Base-by-base conservation (phyloP, 1,139 yeast genomes). In the Tardiomyces blankii region DNA sequence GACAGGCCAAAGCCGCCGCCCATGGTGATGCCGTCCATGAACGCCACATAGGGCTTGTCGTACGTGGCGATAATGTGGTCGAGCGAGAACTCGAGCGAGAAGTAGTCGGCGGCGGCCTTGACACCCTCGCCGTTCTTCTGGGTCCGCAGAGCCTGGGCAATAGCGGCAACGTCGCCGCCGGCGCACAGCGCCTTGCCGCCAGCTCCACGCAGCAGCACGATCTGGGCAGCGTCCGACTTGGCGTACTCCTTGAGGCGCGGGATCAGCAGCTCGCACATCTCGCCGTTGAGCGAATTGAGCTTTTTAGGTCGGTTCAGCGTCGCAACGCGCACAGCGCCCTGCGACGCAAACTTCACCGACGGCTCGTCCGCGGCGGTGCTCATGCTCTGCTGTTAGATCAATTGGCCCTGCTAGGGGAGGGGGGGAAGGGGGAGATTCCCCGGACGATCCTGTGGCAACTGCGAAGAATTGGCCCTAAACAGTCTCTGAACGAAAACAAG, bases 1-100 rank as follows among this genome's bases (percentile, higher is more conserved):
- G 91, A 74, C 47, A 91, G 70, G 2, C 98, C 98, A 40, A 87
- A 95, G 56, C 98, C 98, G 46, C 98, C 98, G 47, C 98, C 98
- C 96, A 91, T 87, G 38, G 93, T 87, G 58, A 91, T 87, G 28
- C 97, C 97, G 60, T 91, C 82, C 80, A 85, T 82, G 41, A 88
- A 61, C 0, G 95, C 73, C 18, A 91, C 80, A 53, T 84, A 75
- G 1, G 98, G 97, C 67, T 88, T 91, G 49, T 81, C 72, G 60
- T 78, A 87, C 14, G 93, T 81, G 16, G 95, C 82, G 54, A 89
- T 72, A 48, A 82, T 70, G 59, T 82, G 86, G 67, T 91, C 82
- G 60, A 91, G 69, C 51, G 81, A 78, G 68, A 91, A 91, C 66
- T 91, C 98, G 50, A 73, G 65, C 52, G 78, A 77, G 68, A 91